Percentiles rank a stretch among this genome's conserved stretches.
Conservation (phyloP, 208 protist species). For the Crithidia mellificae region DNA sequence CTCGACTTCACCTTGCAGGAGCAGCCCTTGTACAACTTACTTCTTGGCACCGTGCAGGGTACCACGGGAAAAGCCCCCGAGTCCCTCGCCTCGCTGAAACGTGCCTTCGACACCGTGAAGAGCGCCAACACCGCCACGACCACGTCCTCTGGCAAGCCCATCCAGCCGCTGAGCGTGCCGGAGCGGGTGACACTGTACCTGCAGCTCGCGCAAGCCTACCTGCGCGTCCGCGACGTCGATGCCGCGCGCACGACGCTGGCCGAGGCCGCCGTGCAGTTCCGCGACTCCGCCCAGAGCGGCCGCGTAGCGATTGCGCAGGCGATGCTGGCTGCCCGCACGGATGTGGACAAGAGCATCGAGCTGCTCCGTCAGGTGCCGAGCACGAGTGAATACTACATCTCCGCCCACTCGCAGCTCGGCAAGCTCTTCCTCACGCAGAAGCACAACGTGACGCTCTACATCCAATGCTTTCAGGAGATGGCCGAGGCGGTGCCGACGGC, state of each 20-base stretch:
- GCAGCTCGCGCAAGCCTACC: conserved; percentile 79
- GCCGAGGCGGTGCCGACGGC: conserved; percentile 72
- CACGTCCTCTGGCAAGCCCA: conserved; percentile 55
- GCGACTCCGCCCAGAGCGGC: conserved; percentile 67
- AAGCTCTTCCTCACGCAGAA: conserved; percentile 87
- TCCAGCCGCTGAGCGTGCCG: conserved; percentile 75
- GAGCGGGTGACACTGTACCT: conserved; percentile 90
- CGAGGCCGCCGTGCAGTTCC: conserved; percentile 65
- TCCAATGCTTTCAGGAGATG: conserved; percentile 91
- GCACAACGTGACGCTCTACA: conserved; percentile 79
- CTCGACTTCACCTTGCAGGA: conserved; percentile 94
- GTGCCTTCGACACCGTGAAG: conserved; percentile 36
- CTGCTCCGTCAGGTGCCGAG: conserved; percentile 77
- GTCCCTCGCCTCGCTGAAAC: conserved; percentile 73
- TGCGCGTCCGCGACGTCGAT: conserved; percentile 75
- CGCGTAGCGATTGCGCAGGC: conserved; percentile 82
- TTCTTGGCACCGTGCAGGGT: conserved; percentile 83
- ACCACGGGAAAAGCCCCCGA: conserved; percentile 66
- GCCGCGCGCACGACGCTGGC: conserved; percentile 70
- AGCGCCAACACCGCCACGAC: background rate
- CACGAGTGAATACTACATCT: conserved; percentile 74
- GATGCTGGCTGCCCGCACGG: conserved; percentile 82
- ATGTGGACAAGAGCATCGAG: conserved; percentile 83
- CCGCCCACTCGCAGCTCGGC: conserved; percentile 85
- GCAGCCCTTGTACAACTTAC: conserved; percentile 89